A percentile compares a stretch with the other conserved stretches of the same genome.
Evolutionary conservation across 352 stramenopile genomes (phyloP).

Genomic region (Globisporangium megalacanthum): DNA sequence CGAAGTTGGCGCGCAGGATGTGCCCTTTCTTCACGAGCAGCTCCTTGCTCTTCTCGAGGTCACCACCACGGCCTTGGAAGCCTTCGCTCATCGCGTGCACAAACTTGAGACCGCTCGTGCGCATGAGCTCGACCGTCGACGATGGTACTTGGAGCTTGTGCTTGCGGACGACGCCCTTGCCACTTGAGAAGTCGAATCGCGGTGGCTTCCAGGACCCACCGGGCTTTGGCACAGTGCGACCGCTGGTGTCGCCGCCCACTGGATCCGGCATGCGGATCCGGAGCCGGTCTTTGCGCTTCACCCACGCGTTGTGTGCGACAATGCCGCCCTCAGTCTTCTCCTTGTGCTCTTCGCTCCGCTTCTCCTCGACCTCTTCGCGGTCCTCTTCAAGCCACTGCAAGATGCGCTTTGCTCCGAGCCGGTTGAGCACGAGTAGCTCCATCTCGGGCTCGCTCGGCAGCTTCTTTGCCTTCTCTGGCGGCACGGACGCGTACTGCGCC

Average conservation of each 20-base stretch:
- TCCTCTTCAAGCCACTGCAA: constrained; percentile 76
- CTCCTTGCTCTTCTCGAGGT: constrained; percentile 78
- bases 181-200: constrained; percentile 73
- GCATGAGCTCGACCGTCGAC: constrained; percentile 75
- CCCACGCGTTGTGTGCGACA: constrained; percentile 72
- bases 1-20: constrained; percentile 74
- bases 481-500: constrained; percentile 17
- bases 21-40: constrained; percentile 71
- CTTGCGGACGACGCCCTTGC: constrained; percentile 53
- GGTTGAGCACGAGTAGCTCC: constrained; percentile 55
- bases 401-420: constrained; percentile 64
- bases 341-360: constrained; percentile 61
- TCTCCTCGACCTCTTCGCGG: constrained; percentile 54
- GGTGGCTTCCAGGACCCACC: constrained; percentile 26
- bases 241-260: background rate
- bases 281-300: constrained; percentile 74
- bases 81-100: constrained; percentile 84
- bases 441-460: constrained; percentile 26
- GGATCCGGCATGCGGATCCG: constrained; percentile 56
- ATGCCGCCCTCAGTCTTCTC: constrained; percentile 69
- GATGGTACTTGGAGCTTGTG: constrained; percentile 53
- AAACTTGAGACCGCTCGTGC: constrained; percentile 71
- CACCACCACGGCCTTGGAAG: constrained; percentile 74
- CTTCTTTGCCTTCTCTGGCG: constrained; percentile 19
- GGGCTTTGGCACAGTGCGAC: constrained; percentile 6